Conservation (phyloP, 352 stramenopile genomes). For the Halophytophthora batemanensis region DNA sequence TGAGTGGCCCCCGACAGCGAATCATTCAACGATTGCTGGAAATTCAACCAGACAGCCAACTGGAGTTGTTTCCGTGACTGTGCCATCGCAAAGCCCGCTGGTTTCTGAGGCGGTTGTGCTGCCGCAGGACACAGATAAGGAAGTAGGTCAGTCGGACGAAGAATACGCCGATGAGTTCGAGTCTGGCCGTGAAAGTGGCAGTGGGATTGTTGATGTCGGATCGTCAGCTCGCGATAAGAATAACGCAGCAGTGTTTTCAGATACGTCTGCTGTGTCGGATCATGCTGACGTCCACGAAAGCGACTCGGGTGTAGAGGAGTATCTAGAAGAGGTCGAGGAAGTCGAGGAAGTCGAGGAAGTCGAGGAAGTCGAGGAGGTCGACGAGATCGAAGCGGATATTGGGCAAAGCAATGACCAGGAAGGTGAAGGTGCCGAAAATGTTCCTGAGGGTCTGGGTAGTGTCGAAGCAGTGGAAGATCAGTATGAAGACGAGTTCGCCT, state of each 20-base stretch:
- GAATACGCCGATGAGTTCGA: slow-evolving; percentile 20
- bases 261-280: slow-evolving; percentile 4
- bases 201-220: not conserved
- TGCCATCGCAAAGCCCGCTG: not conserved
- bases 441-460: not conserved
- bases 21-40: not conserved
- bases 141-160: not conserved
- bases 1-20: slow-evolving; percentile 8
- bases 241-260: not conserved
- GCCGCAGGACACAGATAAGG: not conserved
- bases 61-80: not conserved
- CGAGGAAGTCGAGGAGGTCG: not conserved
- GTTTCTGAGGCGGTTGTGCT: not conserved
- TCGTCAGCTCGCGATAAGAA: not conserved
- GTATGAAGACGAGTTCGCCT: slow-evolving; percentile 47
- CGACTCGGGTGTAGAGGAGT: not conserved
- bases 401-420: no score
- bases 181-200: slow-evolving; percentile 6
- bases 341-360: no score
- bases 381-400: slow-evolving; percentile 3
- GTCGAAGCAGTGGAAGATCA: slow-evolving; percentile 7
- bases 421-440: no score
- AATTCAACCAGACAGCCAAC: not conserved
- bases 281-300: not conserved
- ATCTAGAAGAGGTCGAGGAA: no score